These are phyloP conservation scores for Hypomontagnella submonticulosa DNA, from an alignment of 495 filamentous ascomycete genomes.

Conservation along the genomic window DNA sequence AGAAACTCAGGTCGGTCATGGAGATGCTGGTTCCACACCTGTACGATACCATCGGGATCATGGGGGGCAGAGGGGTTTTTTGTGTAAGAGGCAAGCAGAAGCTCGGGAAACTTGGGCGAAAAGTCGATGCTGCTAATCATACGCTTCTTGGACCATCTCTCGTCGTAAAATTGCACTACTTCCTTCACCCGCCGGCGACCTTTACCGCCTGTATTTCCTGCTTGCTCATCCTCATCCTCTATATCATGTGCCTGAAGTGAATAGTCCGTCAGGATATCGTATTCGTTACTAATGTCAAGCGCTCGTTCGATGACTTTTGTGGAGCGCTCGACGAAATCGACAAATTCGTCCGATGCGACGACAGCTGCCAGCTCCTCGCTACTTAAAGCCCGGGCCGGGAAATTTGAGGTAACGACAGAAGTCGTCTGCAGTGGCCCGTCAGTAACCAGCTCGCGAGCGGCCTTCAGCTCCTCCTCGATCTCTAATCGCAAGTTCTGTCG, in stretches of 20 bases:
- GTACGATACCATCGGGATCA: conserved; percentile 92
- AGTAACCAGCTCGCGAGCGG: conserved; percentile 66
- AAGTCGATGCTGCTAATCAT: conserved; percentile 95
- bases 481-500: conserved; percentile 85
- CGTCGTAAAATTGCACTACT: conserved; percentile 91
- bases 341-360: conserved; percentile 89
- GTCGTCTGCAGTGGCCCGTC: conserved; percentile 61
- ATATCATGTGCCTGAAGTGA: conserved; percentile 77
- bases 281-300: conserved; percentile 78
- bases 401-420: conserved; percentile 61
- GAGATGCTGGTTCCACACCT: conserved; percentile 96
- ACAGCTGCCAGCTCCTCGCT: conserved; percentile 91
- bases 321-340: conserved; percentile 94
- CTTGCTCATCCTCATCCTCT: conserved; percentile 86
- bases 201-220: conserved; percentile 73
- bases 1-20: conserved; percentile 94
- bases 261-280: conserved; percentile 96
- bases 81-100: conserved; percentile 92
- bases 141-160: conserved; percentile 95
- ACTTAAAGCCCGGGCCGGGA: conserved; percentile 82
- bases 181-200: conserved; percentile 85
- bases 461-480: conserved; percentile 90
- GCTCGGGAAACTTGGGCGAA: conserved; percentile 93
- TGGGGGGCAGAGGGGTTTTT: conserved; percentile 96
- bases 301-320: conserved; percentile 98